Conservation (phyloP, 75 land plant genomes). For the Cryptomeria japonica region DNA sequence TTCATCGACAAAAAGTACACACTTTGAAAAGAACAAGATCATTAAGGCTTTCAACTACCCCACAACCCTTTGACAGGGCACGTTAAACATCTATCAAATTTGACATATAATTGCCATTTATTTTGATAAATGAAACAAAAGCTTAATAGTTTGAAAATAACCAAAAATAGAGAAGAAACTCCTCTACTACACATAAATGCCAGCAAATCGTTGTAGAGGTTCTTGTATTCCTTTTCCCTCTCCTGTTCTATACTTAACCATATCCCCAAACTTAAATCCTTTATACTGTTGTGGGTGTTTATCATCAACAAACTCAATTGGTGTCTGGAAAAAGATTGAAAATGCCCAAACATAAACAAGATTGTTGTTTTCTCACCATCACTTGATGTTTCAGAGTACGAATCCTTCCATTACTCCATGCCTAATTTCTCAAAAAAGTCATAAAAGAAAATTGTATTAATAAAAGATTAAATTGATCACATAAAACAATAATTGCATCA, state of each 20-base stretch:
- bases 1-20: too few relatives aligned
- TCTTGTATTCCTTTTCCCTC: neutral
- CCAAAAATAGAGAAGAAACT: too few relatives aligned
- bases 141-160: too few relatives aligned
- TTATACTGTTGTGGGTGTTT: slow-evolving; percentile 40
- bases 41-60: too few relatives aligned
- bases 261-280: slow-evolving; percentile 18
- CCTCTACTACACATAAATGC: neutral
- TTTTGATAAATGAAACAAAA: too few relatives aligned
- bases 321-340: slow-evolving; percentile 30
- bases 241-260: neutral
- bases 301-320: slow-evolving; percentile 38
- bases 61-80: too few relatives aligned
- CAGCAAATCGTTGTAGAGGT: neutral
- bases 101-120: too few relatives aligned
- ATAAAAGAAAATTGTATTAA: too few relatives aligned
- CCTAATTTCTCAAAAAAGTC: neutral
- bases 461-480: too few relatives aligned
- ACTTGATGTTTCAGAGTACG: slow-evolving; percentile 27
- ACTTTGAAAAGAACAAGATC: too few relatives aligned
- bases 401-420: slow-evolving; percentile 42
- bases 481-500: neutral
- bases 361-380: slow-evolving; percentile 27
- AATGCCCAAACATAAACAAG: slow-evolving; percentile 26
- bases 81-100: too few relatives aligned